Base-by-base conservation (phyloP, 2,329 filamentous ascomycete species). In the Diplodia scrobiculata region DNA sequence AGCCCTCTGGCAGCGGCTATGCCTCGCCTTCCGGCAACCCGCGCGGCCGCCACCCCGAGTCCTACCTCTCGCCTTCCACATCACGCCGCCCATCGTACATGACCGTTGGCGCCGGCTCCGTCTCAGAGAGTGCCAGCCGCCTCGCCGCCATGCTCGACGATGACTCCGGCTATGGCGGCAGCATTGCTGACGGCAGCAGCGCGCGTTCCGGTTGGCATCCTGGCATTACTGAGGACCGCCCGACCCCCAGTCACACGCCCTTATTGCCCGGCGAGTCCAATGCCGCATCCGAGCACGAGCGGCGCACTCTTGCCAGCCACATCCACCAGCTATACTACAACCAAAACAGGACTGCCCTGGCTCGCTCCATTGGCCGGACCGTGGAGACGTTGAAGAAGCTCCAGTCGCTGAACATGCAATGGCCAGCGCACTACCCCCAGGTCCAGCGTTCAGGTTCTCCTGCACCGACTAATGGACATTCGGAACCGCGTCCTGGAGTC, bases 291-390 rank as follows among this genome's bases (percentile, higher is more conserved):
- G 87, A 90, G 62, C 81, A 87, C 69, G 89, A 91, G 73, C 85
- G 85, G 72, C 85, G 86, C 70, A 81, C 85, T 52, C 87, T 94
- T 70, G 89, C 91, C 45, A 91, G 89, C 74, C 91, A 96, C 78
- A 87, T 97, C 58, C 90, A 96, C 74, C 95, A 98, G 80, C 85
- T 98, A 70, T 91, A 91, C 83, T 97, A 97, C 80, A 98, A 98
- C 78, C 87, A 92, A 73, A 97, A 98, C 76, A 88, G 93, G 67
- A 91, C 89, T 5, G 87, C 91, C 36, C 86, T 99, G n/a, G 91
- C 87, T 51, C 89, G 93, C 67, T 90, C 92, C 14, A 97, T 99
- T 74, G 91, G 89, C 73, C 87, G 88, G 71, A 94, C 93, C 9
- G 87, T 97, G 67, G 92, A 97, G 68, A 87, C 92, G 1, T 80